These are phyloP conservation scores for Spencermartinsiella ligniputridi DNA, from an alignment of 1,139 yeast species.

Conservation along the genomic window DNA sequence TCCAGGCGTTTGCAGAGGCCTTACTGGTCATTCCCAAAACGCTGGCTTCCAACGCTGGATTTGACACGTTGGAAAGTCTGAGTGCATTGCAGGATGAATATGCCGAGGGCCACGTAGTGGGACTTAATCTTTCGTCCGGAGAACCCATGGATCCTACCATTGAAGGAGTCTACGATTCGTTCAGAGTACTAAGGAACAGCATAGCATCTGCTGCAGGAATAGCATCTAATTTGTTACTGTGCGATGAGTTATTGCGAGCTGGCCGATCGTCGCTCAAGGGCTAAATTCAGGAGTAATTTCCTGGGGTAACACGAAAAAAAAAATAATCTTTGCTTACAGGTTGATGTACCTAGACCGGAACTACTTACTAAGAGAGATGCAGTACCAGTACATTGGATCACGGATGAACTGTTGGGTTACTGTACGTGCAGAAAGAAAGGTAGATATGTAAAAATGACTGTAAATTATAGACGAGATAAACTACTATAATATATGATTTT, in stretches of 20 bases:
- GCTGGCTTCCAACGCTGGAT: constrained; percentile 86
- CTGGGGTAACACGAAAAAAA: neutral
- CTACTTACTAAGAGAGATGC: too few relatives aligned
- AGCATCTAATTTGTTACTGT: constrained; percentile 82
- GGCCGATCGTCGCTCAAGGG: constrained; percentile 88
- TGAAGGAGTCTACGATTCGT: constrained; percentile 96
- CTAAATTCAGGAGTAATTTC: constrained; percentile 15
- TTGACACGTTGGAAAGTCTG: constrained; percentile 85
- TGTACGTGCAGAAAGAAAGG: too few relatives aligned
- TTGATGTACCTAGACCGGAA: too few relatives aligned
- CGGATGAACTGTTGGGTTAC: too few relatives aligned
- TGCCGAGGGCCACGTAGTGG: constrained; percentile 76
- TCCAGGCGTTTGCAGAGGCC: constrained; percentile 91
- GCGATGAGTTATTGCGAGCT: constrained; percentile 95
- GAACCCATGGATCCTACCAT: constrained; percentile 94
- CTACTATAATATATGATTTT: too few relatives aligned
- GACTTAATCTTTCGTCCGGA: constrained; percentile 85
- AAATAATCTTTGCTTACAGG: too few relatives aligned
- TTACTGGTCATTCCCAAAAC: constrained; percentile 89
- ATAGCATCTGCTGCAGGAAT: constrained; percentile 91
- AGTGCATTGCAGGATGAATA: constrained; percentile 89
- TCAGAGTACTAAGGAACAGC: constrained; percentile 89
- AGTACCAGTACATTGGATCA: too few relatives aligned
- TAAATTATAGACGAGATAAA: too few relatives aligned
- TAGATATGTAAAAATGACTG: too few relatives aligned